Evolutionary conservation across 148 eudicot species (phyloP), one percentile per base, ranked within the genome.

Genomic region (Rhododendron henanense): DNA sequence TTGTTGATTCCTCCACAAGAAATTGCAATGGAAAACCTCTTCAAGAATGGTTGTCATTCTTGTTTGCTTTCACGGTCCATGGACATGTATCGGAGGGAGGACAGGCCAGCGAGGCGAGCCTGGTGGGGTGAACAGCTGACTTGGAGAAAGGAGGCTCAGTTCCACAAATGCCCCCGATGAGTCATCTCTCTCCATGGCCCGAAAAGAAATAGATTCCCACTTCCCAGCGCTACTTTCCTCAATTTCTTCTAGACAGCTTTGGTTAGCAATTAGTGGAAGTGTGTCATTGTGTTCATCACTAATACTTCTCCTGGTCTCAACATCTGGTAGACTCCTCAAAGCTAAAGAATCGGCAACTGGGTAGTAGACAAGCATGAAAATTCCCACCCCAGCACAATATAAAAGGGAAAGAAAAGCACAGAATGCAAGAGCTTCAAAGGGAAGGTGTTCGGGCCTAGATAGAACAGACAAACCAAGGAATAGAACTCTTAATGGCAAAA

Each of bases 261-360:
- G 95, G 89, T 91, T 93, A 86, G 94, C 86, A 77, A 96, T 90
- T 74, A 97, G 93, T 51, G 99, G 91, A 78, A 90, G 53, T 28
- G 95, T 93, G n/a, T 93, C 96, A 75, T 90, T 86, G 77, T 87
- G 84, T 69, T 92, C 92, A 53, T 90, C 92, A 50, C 83, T 65
- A 19, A 85, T 84, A 85, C 90, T 85, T 84, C 89, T 85, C 89
- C 90, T 90, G 83, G 93, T 92, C 90, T 95, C 98, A 73, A 85
- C n/a, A 77, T 93, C 95, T 76, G 87, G 91, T 83, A 90, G 79
- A 84, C 89, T 90, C 92, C 92, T 89, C 91, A 97, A 91, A 83
- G 96, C 95, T 90, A 97, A 91, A 85, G 95, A 93, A 91, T 97
- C 98, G 37, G 94, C 89, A 81, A 97, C 92, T 48, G 99, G 99